Base-by-base conservation (phyloP, 345 rosid genomes). In the Eucalyptus guilfoylei region DNA sequence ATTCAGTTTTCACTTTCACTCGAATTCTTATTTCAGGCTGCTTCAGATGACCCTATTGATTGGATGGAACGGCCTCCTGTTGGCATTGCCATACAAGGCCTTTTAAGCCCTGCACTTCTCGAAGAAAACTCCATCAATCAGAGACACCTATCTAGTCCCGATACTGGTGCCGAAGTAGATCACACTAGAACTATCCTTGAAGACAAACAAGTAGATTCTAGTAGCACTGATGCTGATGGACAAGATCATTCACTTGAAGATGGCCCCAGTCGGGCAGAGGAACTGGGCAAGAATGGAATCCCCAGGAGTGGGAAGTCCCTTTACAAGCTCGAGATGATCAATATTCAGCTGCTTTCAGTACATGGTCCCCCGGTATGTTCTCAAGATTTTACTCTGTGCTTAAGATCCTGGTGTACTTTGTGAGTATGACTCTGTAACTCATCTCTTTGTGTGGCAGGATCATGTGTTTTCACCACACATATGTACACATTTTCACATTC, bases 11-110 rank as follows among this genome's bases (percentile, higher is more conserved):
- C 83, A 72, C 88, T 28, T 88, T 88, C 64, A 86, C 87, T 88
- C 21, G 48, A 87, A 90, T 90, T 88, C 86, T 60, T 86, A 64
- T 58, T 87, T 87, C 89, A 98, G 99, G 97, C 93, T 90, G 96
- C 95, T 86, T 94, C 97, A 89, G 96, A 94, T 94, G 97, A 91
- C 92, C 94, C 98, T 88, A 88, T 95, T 89, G 96, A 96, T 91
- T 96, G 97, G 97, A 96, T 98, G 98, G 97, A 95, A 90, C 94
- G 95, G 89, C 98, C 97, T 64, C 94, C 98, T 87, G 96, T 96
- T 91, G 98, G 98, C 89, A 90, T 98, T 92, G 94, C 94, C 83
- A 93, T 98, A 91, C 98, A 96, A 90, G 99, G 98, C 90, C 89
- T 95, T 90, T 81, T 98, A 91, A 96, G 96, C 89, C 98, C 96